phyloP scores from a whole-genome alignment of 495 filamentous ascomycete species.

The Trichoderma gamsii region DNA sequence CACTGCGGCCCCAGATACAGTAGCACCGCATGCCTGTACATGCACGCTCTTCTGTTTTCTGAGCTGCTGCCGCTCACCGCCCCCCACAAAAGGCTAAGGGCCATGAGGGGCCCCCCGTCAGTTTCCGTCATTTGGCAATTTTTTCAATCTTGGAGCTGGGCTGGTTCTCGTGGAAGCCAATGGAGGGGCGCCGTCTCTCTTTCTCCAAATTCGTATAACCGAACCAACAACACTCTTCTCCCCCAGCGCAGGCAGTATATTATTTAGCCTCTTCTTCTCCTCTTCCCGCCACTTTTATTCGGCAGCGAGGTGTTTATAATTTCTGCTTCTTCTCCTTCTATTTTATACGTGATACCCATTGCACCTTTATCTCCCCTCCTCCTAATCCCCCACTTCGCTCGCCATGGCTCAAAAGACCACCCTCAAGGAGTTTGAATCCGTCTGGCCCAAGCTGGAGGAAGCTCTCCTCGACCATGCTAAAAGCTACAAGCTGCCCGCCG shows the following conservation, averaged over 20 bases:
- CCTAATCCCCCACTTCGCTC: conserved; percentile 2
- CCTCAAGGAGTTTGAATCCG: conserved; percentile 75
- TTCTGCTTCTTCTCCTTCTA: not conserved
- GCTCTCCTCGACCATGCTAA: conserved; percentile 69
- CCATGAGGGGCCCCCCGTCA: conserved; percentile 1
- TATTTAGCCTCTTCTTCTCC: too few relatives aligned
- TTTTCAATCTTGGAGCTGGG: not conserved
- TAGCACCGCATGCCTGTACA: not conserved
- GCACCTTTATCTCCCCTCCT: not conserved
- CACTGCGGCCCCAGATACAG: not conserved
- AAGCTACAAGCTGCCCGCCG: conserved; percentile 72
- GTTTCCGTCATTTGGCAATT: not conserved
- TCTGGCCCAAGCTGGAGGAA: conserved; percentile 75
- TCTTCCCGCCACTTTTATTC: too few relatives aligned
- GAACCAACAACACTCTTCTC: too few relatives aligned
- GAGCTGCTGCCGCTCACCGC: not conserved
- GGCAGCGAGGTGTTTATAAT: not conserved
- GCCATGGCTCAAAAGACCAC: conserved; percentile 62
- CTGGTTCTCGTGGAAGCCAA: not conserved
- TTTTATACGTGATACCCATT: conserved; percentile 2
- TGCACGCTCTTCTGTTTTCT: not conserved
- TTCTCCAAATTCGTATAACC: too few relatives aligned
- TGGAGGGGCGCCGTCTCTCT: conserved; percentile 2
- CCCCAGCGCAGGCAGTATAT: too few relatives aligned
- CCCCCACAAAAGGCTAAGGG: not conserved